Base-by-base conservation (phyloP, 2,329 filamentous ascomycete species). In the Alternaria sp. region DNA sequence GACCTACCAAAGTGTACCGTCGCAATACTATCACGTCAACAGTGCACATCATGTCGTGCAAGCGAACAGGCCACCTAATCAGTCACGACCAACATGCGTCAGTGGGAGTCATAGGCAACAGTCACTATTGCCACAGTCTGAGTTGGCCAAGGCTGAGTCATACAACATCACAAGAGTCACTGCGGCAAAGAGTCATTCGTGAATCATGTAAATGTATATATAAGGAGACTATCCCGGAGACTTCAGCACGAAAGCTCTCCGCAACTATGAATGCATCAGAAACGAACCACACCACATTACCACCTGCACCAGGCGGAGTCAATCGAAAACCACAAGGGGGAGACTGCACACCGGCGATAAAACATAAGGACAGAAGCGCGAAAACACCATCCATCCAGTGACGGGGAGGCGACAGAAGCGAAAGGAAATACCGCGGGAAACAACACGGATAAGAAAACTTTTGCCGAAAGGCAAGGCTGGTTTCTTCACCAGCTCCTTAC, bases 401-500 rank as follows among this genome's bases (percentile, higher is more conserved):
- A 60, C 8, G 25, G 52, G 45, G 56, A 43, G 52, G 62, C 45
- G 32, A 54, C 23, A 56, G 56, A 57, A 56, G 50, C 44, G 25
- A 62, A 44, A 61, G 26, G 44, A 55, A 47, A 61, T 47, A 57
- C 53, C 50, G 63, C 47, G 53, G 43, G 13, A 57, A 57, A 50
- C 59, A 61, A 54, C 43, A 57, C 28, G 49, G 54, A 68, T 74
- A 66, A 52, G 66, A 73, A 72, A 65, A 62, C 50, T 74, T 74
- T 73, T 72, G 66, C 67, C 66, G 61, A 65, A 71, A 72, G 69
- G 66, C 62, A 61, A 68, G 57, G 67, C 69, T 72, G 71, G 70
- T 62, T 57, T 68, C 70, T 70, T 78, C 79, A 77, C 77, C 78
- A 79, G 74, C 79, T 77, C 77, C 75, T 73, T 65, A 69, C 58